Evolutionary conservation across 768 basidiomycete genomes (phyloP), one percentile per base, ranked within the genome.

Genomic region (Xerocomus brunneocitrinus): DNA sequence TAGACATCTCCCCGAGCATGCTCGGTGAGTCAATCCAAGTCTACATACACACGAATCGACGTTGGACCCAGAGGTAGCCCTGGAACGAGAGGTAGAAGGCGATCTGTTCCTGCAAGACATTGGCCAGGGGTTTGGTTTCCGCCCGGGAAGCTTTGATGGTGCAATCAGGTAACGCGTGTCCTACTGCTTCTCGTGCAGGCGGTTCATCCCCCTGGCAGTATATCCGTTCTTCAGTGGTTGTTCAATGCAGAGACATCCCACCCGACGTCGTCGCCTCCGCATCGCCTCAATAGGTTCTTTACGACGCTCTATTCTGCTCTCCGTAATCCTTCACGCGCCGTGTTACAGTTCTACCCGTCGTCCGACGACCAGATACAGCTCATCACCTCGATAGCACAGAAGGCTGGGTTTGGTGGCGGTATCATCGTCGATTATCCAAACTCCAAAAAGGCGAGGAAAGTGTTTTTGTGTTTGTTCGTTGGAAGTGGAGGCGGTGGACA

Each of bases 211-310:
- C n/a, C 16, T 19, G 19, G 32, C 64, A 98, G 95, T 65, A 89
- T 99, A 63, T 99, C 97, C 25, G 95, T 98, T n/a, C 76, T 99
- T 5, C 97, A 99, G 73, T 99, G 97, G 97, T 78, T 99, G 3
- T 79, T 98, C 53, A 99, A 98, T 69, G 95, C 95, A 25, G 97
- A 98, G 69, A 89, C 93, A 28, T 86, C 92, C 5, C 87, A 85
- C 65, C 89, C 82, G 52, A 92, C 85, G 44, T 95, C 91, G 53
- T 95, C 91, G 43, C 95, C 86, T 14, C 93, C 86, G 10, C 91
- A 87, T 69, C 90, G 84, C 61, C 81, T 86, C 52, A 84, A 76
- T 57, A 89, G 84, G 54, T 99, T 92, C 79, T 99, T 93, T 78
- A 95, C 90, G 31, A 93, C 93, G 9, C 78, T 95, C 27, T 88